Conservation (phyloP, 2,329 filamentous ascomycete species). For the Fusarium pseudonygamai region DNA sequence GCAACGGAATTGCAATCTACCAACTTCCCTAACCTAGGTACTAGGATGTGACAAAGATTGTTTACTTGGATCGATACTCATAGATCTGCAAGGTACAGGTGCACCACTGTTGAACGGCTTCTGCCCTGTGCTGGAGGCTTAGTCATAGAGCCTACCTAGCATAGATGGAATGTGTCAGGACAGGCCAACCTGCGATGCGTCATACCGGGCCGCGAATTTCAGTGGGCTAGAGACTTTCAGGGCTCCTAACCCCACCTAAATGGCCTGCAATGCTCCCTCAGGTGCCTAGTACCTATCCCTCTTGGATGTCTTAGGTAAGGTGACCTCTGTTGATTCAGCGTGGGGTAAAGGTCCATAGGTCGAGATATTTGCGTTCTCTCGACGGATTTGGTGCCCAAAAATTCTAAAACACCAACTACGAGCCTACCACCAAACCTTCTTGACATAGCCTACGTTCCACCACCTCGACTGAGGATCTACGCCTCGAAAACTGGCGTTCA, state of each 20-base stretch:
- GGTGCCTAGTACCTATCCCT: neutral
- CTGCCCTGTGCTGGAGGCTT: neutral
- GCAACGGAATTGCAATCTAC: neutral
- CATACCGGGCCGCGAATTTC: conserved; percentile 8
- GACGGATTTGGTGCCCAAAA: conserved; percentile 36
- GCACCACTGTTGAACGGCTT: conserved; percentile 16
- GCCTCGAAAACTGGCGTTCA: conserved; percentile 23
- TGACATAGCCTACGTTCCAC: neutral
- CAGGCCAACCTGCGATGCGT: conserved; percentile 12
- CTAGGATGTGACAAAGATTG: neutral
- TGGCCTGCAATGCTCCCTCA: too few species aligned
- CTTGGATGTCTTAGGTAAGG: conserved; percentile 18
- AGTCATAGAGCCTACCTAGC: neutral
- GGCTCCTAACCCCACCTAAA: conserved; percentile 37
- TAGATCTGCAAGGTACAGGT: conserved; percentile 16
- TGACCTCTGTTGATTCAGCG: conserved; percentile 27
- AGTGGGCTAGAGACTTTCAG: conserved; percentile 19
- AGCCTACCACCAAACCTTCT: conserved; percentile 13
- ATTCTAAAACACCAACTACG: conserved; percentile 25
- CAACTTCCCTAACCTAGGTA: neutral
- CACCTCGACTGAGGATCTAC: conserved; percentile 19
- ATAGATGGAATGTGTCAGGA: neutral
- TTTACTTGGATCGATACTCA: neutral
- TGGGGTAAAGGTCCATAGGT: conserved; percentile 33
- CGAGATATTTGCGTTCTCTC: conserved; percentile 34